phyloP scores from a whole-genome alignment of 495 filamentous ascomycete species.

The Aspergillus olivimuriae region DNA sequence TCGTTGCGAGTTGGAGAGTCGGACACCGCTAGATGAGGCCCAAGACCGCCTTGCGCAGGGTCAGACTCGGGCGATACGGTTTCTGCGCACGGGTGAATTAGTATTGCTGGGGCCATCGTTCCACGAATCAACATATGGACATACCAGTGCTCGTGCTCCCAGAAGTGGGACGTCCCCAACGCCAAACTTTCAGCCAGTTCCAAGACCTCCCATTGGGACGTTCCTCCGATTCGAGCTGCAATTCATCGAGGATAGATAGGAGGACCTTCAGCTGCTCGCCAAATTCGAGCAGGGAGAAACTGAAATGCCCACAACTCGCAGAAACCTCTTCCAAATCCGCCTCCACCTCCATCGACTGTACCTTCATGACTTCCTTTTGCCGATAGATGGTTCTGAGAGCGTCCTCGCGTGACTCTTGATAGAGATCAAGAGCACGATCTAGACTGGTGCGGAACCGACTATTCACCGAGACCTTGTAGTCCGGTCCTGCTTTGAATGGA shows the following conservation, averaged over 20 bases:
- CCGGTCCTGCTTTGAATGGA: constrained; percentile 62
- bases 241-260: constrained; percentile 74
- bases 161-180: constrained; percentile 13
- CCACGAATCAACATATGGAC: too few relatives aligned
- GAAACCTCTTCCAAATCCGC: constrained; percentile 96
- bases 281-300: constrained; percentile 80
- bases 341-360: constrained; percentile 62
- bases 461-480: constrained; percentile 65
- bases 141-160: constrained; percentile 14
- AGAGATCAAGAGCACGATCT: constrained; percentile 70
- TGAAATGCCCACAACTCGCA: constrained; percentile 92
- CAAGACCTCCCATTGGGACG: constrained; percentile 57
- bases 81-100: constrained; percentile 5
- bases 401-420: constrained; percentile 62
- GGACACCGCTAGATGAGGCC: too few relatives aligned
- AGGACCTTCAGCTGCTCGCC: constrained; percentile 82
- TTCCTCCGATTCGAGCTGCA: constrained; percentile 62
- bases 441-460: constrained; percentile 73
- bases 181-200: constrained; percentile 87
- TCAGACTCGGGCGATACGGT: constrained; percentile 2
- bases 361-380: constrained; percentile 59
- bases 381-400: constrained; percentile 75
- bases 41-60: background rate
- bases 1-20: too few relatives aligned
- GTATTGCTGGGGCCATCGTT: too few relatives aligned